Base-by-base conservation (phyloP, 2,329 filamentous ascomycete genomes). In the Hymenoscyphus fructigenus region DNA sequence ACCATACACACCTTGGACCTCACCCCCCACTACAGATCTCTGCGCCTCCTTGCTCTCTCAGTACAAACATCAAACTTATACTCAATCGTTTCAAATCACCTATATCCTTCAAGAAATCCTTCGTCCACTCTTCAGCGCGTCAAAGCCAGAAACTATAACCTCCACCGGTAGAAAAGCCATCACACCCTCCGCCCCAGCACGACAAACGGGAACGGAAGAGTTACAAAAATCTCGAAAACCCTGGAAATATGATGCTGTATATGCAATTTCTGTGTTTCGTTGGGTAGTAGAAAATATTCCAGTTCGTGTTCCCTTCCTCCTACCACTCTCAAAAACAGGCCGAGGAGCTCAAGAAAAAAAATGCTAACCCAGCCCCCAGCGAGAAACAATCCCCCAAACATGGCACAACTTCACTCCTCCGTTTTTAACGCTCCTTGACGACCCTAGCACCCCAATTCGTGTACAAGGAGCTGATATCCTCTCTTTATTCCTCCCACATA, bases 321-420 rank as follows among this genome's bases (percentile, higher is more conserved):
- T 6, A 47, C 5, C 3, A 20, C n/a, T 44, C 1, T 44, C 6
- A 20, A 44, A 44, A 36, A 36, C 34, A 5, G 3, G 3, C 28
- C 14, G 23, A 32, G 32, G 58, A 47, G 5, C 10, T 3, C 14
- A 20, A 55, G 1, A 32, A 26, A 36, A n/a, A 20, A 34, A 56
- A 3, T 59, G 23, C n/a, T 55, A 44, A 50, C 47, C 41, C 29
- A 65, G 28, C 12, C 10, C 26, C 15, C 38, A 85, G 81, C 69
- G 75, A 59, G 38, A 72, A 0, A 73, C 82, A 7, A 76, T 90
- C 10, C 77, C 83, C 67, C 74, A 80, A 12, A 78, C 87, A 70
- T 94, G 91, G 89, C 86, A 86, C 2, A 78, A 91, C 7, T 85
- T 90, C 65, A 83, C 88, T 1, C 91, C 91, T 0, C 86, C 89